Evolutionary conservation across 2,329 filamentous ascomycete species (phyloP), one percentile per base, ranked within the genome.

Genomic region (Ophiocordyceps camponoti-rufipedis): DNA sequence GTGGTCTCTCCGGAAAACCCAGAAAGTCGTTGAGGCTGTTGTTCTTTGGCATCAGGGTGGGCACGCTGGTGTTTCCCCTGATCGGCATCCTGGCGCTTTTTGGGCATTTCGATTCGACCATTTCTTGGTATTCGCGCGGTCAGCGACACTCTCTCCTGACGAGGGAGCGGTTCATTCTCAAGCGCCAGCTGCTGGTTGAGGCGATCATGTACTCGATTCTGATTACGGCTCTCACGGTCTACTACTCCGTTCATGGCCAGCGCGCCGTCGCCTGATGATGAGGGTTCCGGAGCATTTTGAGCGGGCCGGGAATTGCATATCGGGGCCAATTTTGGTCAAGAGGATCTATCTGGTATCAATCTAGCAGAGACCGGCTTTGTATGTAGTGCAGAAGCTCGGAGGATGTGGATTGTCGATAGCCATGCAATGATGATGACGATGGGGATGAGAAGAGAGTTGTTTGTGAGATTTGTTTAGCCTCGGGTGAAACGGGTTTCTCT

Each of bases 71-170:
- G 7, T 61, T 74, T n/a, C 71, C 71, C 0, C 67, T 74, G 43
- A 55, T 70, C 10, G 64, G 68, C 0, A 47, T 70, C 0, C 52
- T 72, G 8, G 65, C 67, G 1, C 59, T 71, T 28, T 58, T 53
- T 10, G 68, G 69, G 11, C 60, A 56, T 12, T 66, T 73, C 42
- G 63, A 71, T 49, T 56, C 59, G 1, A 62, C 63, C 0, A 61
- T 74, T 28, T 62, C 62, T 7, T 74, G 70, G 70, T 65, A 63
- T 45, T 71, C 70, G 0, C 55, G 60, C 2, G 70, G 71, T 6
- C 63, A 71, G 51, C 61, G 65, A 28, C 55, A 59, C 19, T 53
- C 53, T 9, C 55, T 72, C 23, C 66, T 57, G 5, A 32, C 43
- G 11, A 48, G 53, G 6, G 62, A 65, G 49, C 54, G 58, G 2